Conservation (phyloP, 148 eudicot species). For the Persicaria maculosa region DNA sequence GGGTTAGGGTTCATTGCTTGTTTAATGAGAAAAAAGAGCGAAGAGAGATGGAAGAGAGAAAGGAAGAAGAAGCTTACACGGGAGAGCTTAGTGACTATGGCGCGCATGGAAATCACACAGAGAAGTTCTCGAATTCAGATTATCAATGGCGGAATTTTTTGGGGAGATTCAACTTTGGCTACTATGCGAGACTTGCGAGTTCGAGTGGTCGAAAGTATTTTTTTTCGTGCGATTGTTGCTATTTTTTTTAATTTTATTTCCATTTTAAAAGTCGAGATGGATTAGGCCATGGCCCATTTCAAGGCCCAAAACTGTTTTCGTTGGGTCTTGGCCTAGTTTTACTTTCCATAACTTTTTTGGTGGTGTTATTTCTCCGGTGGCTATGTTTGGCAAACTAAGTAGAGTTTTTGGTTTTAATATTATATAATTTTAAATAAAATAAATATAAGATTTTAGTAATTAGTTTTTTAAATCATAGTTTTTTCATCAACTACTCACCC, state of each 20-base stretch:
- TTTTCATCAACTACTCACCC: no score
- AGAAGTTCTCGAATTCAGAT: neutral
- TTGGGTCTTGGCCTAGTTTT: neutral
- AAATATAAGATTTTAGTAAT: no score
- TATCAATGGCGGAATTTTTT: neutral
- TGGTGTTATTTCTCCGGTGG: no score
- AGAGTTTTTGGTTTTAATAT: no score
- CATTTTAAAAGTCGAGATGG: neutral
- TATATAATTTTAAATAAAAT: no score
- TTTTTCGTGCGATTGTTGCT: neutral
- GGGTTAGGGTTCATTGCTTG: neutral
- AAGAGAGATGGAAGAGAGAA: neutral
- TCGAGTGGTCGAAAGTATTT: neutral
- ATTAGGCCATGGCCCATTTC: neutral
- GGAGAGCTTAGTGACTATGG: neutral
- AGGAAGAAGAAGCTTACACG: neutral
- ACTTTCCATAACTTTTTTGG: no score
- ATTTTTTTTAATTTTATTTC: neutral
- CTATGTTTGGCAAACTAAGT: no score
- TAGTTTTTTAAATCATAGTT: no score
- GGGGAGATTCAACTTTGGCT: neutral
- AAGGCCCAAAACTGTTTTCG: neutral
- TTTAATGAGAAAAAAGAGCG: neutral
- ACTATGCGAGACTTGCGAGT: neutral
- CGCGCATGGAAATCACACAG: conserved; percentile 2